A percentile compares a stretch with the other conserved stretches of the same genome.
Evolutionary conservation across 2,329 filamentous ascomycete genomes (phyloP).

Genomic region (Talaromyces sp.): DNA sequence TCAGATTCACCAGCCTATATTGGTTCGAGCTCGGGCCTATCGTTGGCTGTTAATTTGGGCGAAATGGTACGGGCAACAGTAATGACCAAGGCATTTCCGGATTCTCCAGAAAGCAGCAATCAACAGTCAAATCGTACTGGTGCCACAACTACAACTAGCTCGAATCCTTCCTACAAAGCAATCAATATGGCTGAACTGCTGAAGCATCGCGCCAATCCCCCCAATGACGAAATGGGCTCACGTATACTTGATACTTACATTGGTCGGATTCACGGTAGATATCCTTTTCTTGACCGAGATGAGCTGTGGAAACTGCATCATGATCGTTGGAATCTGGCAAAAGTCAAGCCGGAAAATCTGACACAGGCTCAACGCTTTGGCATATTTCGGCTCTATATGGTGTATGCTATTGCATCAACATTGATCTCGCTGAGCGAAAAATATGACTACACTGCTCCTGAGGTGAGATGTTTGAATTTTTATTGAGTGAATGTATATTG

Average conservation of each 20-base stretch:
- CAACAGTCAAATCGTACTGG: not conserved
- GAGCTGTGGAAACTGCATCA: conserved; percentile 47
- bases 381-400: conserved; percentile 52
- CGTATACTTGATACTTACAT: conserved; percentile 48
- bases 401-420: conserved; percentile 52
- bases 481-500: not conserved
- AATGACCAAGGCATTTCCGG: conserved; percentile 50
- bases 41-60: conserved; percentile 49
- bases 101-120: conserved; percentile 20
- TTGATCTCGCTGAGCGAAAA: conserved; percentile 49
- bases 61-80: conserved; percentile 55
- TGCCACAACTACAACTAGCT: conserved; percentile 20
- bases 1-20: conserved; percentile 50
- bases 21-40: conserved; percentile 50
- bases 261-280: conserved; percentile 46
- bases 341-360: conserved; percentile 35
- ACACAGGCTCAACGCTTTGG: conserved; percentile 42
- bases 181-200: conserved; percentile 43
- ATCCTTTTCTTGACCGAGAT: conserved; percentile 49
- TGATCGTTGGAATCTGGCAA: conserved; percentile 38
- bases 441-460: conserved; percentile 42
- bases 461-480: conserved; percentile 29
- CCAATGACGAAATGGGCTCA: conserved; percentile 45
- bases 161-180: conserved; percentile 20
- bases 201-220: conserved; percentile 45